Percentiles rank a stretch among this genome's conserved stretches.
Conservation (phyloP, 345 rosid species). For the Salix brachista region DNA sequence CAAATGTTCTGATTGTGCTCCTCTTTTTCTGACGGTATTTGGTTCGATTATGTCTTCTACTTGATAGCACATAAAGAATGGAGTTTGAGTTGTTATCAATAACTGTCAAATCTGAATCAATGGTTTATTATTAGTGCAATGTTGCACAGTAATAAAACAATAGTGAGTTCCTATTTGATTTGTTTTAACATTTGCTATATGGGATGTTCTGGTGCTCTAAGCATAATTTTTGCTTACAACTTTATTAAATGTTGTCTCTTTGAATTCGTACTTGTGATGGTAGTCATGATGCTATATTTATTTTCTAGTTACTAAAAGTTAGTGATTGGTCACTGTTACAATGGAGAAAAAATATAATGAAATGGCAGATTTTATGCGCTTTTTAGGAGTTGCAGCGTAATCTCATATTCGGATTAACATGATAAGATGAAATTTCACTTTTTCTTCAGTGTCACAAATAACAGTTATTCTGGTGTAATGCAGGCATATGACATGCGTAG, state of each 20-base stretch:
- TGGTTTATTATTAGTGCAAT: neutral
- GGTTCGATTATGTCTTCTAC: neutral
- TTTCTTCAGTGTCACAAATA: neutral
- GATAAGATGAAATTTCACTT: neutral
- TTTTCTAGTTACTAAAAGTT: neutral
- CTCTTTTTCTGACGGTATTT: slow-evolving; percentile 79
- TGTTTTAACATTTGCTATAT: neutral
- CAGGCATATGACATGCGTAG: slow-evolving; percentile 83
- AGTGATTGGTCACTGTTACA: neutral
- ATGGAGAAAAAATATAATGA: neutral
- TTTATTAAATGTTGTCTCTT: neutral
- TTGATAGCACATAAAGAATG: neutral
- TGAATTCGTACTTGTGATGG: neutral
- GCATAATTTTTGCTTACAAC: neutral
- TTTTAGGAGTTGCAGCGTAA: neutral
- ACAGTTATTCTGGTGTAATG: slow-evolving; percentile 8
- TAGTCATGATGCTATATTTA: neutral
- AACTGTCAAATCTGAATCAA: neutral
- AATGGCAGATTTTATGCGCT: neutral
- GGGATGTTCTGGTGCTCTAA: neutral
- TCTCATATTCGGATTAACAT: neutral
- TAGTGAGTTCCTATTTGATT: neutral
- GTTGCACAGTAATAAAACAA: neutral
- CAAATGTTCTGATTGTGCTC: slow-evolving; percentile 86
- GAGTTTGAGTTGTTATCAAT: neutral